Conservation (phyloP, 2,329 filamentous ascomycete genomes). For the Claviceps sp. region DNA sequence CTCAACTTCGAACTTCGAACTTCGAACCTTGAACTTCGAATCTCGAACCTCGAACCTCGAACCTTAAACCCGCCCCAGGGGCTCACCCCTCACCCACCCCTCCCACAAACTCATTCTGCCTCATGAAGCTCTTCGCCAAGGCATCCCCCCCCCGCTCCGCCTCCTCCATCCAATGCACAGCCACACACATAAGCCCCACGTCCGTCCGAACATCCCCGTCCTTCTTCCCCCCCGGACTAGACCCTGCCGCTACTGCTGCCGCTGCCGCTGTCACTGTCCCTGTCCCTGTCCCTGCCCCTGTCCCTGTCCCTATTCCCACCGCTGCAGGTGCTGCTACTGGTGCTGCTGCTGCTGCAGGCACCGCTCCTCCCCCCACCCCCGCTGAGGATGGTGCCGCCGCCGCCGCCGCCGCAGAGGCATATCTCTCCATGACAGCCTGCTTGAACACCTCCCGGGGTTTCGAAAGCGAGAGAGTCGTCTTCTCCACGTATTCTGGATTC, state of each 20-base stretch:
- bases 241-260: slow-evolving; percentile 10
- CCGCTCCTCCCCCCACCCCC: slow-evolving; percentile 27
- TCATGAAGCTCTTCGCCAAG: slow-evolving; percentile 68
- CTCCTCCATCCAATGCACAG: slow-evolving; percentile 94
- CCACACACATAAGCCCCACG: slow-evolving; percentile 81
- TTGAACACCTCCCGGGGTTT: slow-evolving; percentile 84
- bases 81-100: too few species aligned
- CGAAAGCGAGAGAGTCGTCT: slow-evolving; percentile 71
- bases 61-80: too few species aligned
- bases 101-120: slow-evolving; percentile 42
- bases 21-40: too few species aligned
- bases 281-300: slow-evolving; percentile 16
- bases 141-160: slow-evolving; percentile 77
- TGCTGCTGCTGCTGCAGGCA: slow-evolving; percentile 10
- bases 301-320: slow-evolving; percentile 9
- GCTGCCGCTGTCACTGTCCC: slow-evolving; percentile 32
- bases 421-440: slow-evolving; percentile 66
- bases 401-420: slow-evolving; percentile 19
- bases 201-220: slow-evolving; percentile 52
- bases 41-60: too few species aligned
- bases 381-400: slow-evolving; percentile 7
- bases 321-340: slow-evolving; percentile 5
- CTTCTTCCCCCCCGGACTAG: slow-evolving; percentile 19
- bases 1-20: too few species aligned
- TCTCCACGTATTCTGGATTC: slow-evolving; percentile 70